phyloP scores from a whole-genome alignment of 306 rosid species.

The Malus asiatica region DNA sequence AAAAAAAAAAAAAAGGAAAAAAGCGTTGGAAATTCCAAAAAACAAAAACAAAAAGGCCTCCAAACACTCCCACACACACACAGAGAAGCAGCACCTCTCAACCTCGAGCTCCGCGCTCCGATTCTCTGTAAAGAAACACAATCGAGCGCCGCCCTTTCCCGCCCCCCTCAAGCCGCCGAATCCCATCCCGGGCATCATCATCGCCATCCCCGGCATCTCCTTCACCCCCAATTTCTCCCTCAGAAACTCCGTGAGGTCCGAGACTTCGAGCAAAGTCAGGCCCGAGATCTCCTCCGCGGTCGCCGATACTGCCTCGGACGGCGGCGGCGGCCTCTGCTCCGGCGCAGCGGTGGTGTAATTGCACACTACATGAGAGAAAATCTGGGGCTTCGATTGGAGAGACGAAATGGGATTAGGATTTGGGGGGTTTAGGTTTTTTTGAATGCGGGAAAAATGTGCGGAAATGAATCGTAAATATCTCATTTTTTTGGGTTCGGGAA shows the following conservation, averaged over 20 bases:
- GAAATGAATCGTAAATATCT: slow-evolving; percentile 42
- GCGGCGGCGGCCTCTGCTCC: slow-evolving; percentile 30
- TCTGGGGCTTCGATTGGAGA: not conserved
- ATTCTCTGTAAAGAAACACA: not conserved
- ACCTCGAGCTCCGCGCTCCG: not conserved
- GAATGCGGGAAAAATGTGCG: slow-evolving; percentile 28
- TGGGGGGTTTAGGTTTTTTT: slow-evolving; percentile 27
- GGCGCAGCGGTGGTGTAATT: slow-evolving; percentile 28
- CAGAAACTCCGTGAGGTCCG: slow-evolving; percentile 71
- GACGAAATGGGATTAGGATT: slow-evolving; percentile 16
- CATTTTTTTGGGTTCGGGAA: slow-evolving; percentile 24
- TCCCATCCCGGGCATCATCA: slow-evolving; percentile 84
- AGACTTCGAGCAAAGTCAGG: slow-evolving; percentile 58
- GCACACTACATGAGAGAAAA: slow-evolving; percentile 7
- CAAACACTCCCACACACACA: not conserved
- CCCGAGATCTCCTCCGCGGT: slow-evolving; percentile 64
- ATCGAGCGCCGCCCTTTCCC: slow-evolving; percentile 34
- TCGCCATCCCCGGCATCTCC: slow-evolving; percentile 74
- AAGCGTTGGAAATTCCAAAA: not conserved
- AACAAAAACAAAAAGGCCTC: not conserved
- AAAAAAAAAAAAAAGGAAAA: not conserved
- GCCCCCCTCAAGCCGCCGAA: slow-evolving; percentile 34
- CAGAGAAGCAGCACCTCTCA: not conserved
- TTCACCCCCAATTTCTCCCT: slow-evolving; percentile 54
- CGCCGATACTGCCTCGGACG: slow-evolving; percentile 36